Base-by-base conservation (phyloP, 805 yeast species). In the Yarrowia divulgata region DNA sequence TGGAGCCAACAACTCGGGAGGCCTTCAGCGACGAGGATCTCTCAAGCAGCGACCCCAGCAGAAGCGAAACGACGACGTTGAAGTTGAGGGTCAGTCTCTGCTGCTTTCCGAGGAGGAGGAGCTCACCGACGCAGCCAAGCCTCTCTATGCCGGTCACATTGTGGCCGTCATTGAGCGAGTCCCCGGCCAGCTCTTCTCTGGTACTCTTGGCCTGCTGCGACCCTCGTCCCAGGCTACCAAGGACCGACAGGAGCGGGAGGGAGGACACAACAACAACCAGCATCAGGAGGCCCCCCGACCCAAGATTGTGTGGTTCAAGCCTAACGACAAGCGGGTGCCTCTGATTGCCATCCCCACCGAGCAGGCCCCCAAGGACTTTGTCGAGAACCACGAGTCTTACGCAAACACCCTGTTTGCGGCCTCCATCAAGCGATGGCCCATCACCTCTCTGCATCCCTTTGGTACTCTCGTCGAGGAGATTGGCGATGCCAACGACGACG, bases 261-360 rank as follows among this genome's bases (percentile, higher is more conserved):
- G 72, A 29, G 71, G 71, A 19, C 55, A 69, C 42, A 83, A 79
- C 70, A 79, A 82, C 73, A 82, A 83, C 68, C 60, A 50, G 62
- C 62, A 54, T 37, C 69, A 50, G 45, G 54, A 46, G 5, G 46
- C 68, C 12, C 68, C 68, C 18, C 85, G 86, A 52, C 99, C 99
- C 42, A 95, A 95, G 77, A 95, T 95, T 82, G 98, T 95, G 42
- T 95, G 99, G 99, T 95, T 95, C 79, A 95, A 95, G 77, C 99
- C 99, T 46, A 93, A 97, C 1, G 99, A 95, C 78, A 95, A 95
- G 80, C 91, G 97, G 72, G 99, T 95, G 23, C 99, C 99, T 6
- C 83, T 95, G 72, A 93, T 95, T 81, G 99, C 99, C 16, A 95
- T 95, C 72, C 99, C 99, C 48, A 95, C 98, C 1, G 99, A 95